phyloP scores from a whole-genome alignment of 495 filamentous ascomycete genomes.

The Cryomyces minteri region DNA sequence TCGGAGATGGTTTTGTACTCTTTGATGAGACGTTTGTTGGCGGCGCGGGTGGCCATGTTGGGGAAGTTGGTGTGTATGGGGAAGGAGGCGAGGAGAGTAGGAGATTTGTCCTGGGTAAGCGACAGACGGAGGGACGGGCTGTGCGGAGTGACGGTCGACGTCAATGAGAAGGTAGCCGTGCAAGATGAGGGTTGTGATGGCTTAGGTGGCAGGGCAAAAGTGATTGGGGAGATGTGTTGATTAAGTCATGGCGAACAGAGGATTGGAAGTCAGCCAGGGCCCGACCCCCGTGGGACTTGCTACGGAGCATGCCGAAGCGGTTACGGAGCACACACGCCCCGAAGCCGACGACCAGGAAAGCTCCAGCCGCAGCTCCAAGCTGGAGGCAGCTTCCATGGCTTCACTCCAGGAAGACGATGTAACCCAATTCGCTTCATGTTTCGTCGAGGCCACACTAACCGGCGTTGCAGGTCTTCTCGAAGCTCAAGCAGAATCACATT shows the following conservation, averaged over 20 bases:
- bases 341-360: not conserved
- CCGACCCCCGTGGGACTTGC: not conserved
- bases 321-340: not conserved
- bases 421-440: not conserved
- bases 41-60: conserved; percentile 20
- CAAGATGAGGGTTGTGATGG: not conserved
- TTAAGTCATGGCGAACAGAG: not conserved
- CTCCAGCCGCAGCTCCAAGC: not conserved
- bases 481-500: conserved; percentile 34
- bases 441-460: not conserved
- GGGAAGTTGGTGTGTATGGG: not conserved
- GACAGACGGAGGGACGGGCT: not conserved
- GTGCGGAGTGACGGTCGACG: not conserved
- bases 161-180: not conserved
- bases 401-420: conserved; percentile 33
- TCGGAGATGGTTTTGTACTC: conserved; percentile 87
- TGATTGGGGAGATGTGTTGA: not conserved
- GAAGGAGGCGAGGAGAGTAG: not conserved
- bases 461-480: conserved; percentile 38
- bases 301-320: not conserved
- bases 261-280: not conserved
- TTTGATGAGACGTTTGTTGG: conserved; percentile 45
- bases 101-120: not conserved
- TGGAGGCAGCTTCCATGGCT: conserved; percentile 25
- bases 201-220: too few relatives aligned